These are phyloP conservation scores for Pseudocercospora cruenta DNA, from an alignment of 2,329 filamentous ascomycete species.

Conservation along the genomic window DNA sequence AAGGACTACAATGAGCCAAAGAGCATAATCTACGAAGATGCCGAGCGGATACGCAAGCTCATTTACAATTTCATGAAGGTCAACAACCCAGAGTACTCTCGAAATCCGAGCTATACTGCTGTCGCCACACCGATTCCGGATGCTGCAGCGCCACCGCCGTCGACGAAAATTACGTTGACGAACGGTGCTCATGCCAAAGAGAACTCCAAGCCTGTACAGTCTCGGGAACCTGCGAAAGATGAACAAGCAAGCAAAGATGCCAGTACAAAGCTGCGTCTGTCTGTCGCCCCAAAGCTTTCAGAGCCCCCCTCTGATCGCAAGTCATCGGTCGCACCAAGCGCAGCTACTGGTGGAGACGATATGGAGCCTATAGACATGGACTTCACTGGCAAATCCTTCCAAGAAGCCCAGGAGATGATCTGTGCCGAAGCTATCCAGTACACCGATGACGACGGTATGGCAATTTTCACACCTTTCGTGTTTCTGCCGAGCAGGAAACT, in stretches of 20 bases:
- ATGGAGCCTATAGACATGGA: slow-evolving; percentile 39
- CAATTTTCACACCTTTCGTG: slow-evolving; percentile 74
- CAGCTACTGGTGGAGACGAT: slow-evolving; percentile 26
- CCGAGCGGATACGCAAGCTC: slow-evolving; percentile 82
- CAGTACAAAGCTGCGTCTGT: slow-evolving; percentile 26
- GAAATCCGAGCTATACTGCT: slow-evolving; percentile 67
- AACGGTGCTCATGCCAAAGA: slow-evolving; percentile 20
- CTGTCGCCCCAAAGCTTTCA: slow-evolving; percentile 28
- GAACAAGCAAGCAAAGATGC: slow-evolving; percentile 28
- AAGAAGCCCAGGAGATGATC: slow-evolving; percentile 85
- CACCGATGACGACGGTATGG: slow-evolving; percentile 68
- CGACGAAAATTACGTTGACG: slow-evolving; percentile 35
- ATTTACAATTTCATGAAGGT: slow-evolving; percentile 87
- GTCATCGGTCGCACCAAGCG: slow-evolving; percentile 37
- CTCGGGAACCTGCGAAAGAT: slow-evolving; percentile 27
- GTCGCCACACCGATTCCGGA: slow-evolving; percentile 73
- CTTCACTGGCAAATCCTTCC: slow-evolving; percentile 75
- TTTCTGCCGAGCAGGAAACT: slow-evolving; percentile 75
- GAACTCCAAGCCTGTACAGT: slow-evolving; percentile 20
- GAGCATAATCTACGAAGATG: slow-evolving; percentile 76
- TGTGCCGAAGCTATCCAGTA: slow-evolving; percentile 72
- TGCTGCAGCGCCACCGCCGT: not conserved
- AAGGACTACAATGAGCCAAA: slow-evolving; percentile 80
- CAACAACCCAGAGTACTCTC: slow-evolving; percentile 79
- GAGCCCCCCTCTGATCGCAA: slow-evolving; percentile 37